Base-by-base conservation (phyloP, 2,329 filamentous ascomycete species). In the Apiospora malaysiana region DNA sequence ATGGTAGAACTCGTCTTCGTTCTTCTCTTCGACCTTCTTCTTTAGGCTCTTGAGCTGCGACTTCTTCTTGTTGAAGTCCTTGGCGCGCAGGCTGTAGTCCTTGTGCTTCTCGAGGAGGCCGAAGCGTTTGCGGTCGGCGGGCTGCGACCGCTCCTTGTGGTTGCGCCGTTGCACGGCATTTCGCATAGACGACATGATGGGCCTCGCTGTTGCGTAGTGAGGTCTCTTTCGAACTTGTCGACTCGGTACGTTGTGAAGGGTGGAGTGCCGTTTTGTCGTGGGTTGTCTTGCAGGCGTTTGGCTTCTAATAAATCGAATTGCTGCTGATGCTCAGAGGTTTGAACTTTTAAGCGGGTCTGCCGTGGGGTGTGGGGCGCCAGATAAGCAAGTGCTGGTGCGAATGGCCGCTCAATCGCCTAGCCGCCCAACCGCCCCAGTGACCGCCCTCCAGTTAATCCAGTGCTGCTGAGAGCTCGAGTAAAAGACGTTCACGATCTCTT, bases 91-190 rank as follows among this genome's bases (percentile, higher is more conserved):
- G 66, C 87, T 85, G 81, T 92, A 92, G 79, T 92, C 90, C 86
- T 98, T 98, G 87, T 96, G 93, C 85, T 99, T 98, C 82, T 98
- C 96, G 73, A 98, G 91, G 27, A 98, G 89, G 74, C 96, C 96
- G 83, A 94, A 94, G 85, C 94, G 94, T 75, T 91, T 86, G 69
- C 96, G 93, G 79, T 95, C 93, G 74, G 90, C 83, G 51, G 95
- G 93, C 82, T 98, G 96, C 46, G 93, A 93, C 77, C 96, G 92
- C 87, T 98, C 96, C 76, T 92, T 90, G 83, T 98, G 95, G 76
- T 68, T 69, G 47, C 69, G 69, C 69, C 63, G 45, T 25, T 66
- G 69, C 23, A 66, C 45, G 69, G 69, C 69, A 51, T 66, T 70
- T 25, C 69, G 49, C 56, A 69, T 63, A 40, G 68, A 69, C 42